A percentile compares a stretch with the other conserved stretches of the same genome.
These are phyloP conservation scores for Chiua virens DNA, from an alignment of 768 basidiomycete species.

Conservation along the genomic window DNA sequence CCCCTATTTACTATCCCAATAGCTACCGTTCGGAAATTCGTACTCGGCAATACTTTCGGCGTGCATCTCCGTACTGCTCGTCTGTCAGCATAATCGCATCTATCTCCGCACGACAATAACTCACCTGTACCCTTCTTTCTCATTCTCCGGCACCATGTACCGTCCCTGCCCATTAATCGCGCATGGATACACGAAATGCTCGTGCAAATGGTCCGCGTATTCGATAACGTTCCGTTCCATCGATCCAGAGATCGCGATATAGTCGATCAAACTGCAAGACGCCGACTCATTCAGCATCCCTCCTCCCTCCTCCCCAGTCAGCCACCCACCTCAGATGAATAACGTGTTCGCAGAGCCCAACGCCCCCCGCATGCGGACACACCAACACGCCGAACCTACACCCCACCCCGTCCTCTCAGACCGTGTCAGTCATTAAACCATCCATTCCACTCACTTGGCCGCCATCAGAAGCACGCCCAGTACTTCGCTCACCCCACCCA, in stretches of 20 bases:
- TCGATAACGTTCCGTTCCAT: slow-evolving; percentile 93
- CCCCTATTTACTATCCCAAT: slow-evolving; percentile 10
- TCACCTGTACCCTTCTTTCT: slow-evolving; percentile 68
- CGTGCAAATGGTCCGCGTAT: slow-evolving; percentile 84
- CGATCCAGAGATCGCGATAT: slow-evolving; percentile 80
- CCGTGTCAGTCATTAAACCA: not conserved
- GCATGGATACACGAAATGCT: slow-evolving; percentile 84
- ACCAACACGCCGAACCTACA: slow-evolving; percentile 80
- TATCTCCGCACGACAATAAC: slow-evolving; percentile 5
- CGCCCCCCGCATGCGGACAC: slow-evolving; percentile 91
- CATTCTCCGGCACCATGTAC: slow-evolving; percentile 78
- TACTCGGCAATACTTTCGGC: slow-evolving; percentile 73
- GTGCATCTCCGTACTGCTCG: slow-evolving; percentile 75
- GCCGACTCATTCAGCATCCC: slow-evolving; percentile 8
- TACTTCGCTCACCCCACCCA: slow-evolving; percentile 90
- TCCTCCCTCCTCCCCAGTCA: not conserved
- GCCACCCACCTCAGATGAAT: slow-evolving; percentile 67
- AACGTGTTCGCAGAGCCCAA: slow-evolving; percentile 90
- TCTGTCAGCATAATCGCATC: not conserved
- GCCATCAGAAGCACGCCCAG: slow-evolving; percentile 87
- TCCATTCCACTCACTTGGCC: slow-evolving; percentile 57
- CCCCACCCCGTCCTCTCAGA: not conserved
- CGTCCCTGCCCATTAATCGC: slow-evolving; percentile 81
- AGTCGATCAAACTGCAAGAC: slow-evolving; percentile 75
- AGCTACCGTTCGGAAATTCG: slow-evolving; percentile 71